Evolutionary conservation across 192 early-diverging fungal genomes (phyloP).

Genomic region (Lobosporangium transversale): DNA sequence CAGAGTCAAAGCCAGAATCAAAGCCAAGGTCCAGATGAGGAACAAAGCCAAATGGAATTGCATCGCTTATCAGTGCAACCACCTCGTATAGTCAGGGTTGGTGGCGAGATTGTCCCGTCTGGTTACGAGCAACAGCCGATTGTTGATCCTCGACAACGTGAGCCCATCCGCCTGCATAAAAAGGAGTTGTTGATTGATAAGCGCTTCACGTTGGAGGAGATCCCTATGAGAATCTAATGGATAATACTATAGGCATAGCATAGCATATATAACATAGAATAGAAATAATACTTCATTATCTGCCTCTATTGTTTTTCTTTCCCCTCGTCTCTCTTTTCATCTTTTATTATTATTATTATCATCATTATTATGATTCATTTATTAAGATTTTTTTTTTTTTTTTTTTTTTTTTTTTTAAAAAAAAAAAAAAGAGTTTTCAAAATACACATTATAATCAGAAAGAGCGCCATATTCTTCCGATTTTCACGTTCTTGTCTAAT

Average conservation of each 20-base stretch:
- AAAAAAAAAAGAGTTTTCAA: no score
- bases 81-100: no score
- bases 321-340: no score
- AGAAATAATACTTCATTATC: neutral
- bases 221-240: slow-evolving; percentile 27
- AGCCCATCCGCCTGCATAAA: slow-evolving; percentile 12
- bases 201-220: slow-evolving; percentile 32
- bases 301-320: no score
- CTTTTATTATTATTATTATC: no score
- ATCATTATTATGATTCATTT: no score
- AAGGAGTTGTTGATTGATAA: slow-evolving; percentile 39
- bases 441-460: no score
- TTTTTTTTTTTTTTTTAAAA: slow-evolving; percentile 5
- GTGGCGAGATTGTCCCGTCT: neutral
- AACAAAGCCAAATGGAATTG: neutral
- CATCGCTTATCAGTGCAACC: no score
- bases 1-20: neutral
- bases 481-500: no score
- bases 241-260: neutral
- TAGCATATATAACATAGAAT: neutral
- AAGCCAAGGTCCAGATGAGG: neutral
- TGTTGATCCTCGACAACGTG: neutral
- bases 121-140: slow-evolving; percentile 1
- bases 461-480: no score
- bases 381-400: slow-evolving; percentile 3